phyloP scores from a whole-genome alignment of 1,284 basidiomycete species.

The Veloboletus limbatus region DNA sequence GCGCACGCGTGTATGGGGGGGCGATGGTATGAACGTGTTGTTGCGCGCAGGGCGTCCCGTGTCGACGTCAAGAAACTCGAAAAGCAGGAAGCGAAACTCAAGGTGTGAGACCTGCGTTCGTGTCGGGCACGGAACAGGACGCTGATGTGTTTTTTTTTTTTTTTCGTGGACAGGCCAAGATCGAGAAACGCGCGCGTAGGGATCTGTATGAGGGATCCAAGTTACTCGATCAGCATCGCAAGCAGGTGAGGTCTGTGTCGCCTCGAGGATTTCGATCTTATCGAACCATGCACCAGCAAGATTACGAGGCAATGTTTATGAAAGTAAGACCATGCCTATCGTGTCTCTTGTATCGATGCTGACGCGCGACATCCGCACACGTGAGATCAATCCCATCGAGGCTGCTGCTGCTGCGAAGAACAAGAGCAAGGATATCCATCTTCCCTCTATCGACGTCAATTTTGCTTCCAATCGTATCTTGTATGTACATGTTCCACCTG shows the following conservation, averaged over 20 bases:
- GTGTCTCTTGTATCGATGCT: not conserved
- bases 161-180: conserved; percentile 89
- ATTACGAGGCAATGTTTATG: conserved; percentile 99
- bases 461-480: conserved; percentile 93
- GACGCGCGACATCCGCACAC: not conserved
- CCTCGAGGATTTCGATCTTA: conserved; percentile 3
- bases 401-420: conserved; percentile 78
- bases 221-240: conserved; percentile 88
- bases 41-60: conserved; percentile 70
- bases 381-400: conserved; percentile 93
- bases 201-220: conserved; percentile 97
- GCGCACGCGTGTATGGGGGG: conserved; percentile 7
- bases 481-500: conserved; percentile 42
- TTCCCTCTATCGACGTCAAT: conserved; percentile 94
- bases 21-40: conserved; percentile 13
- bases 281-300: conserved; percentile 56
- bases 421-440: conserved; percentile 96
- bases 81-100: conserved; percentile 97
- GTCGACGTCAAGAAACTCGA: conserved; percentile 98
- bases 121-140: not conserved
- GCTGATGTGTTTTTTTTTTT: not conserved
- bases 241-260: conserved; percentile 58
- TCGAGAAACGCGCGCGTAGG: conserved; percentile 87
- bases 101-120: conserved; percentile 41
- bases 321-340: conserved; percentile 47